phyloP scores from a whole-genome alignment of 345 rosid species.

The Corchorus olitorius region DNA sequence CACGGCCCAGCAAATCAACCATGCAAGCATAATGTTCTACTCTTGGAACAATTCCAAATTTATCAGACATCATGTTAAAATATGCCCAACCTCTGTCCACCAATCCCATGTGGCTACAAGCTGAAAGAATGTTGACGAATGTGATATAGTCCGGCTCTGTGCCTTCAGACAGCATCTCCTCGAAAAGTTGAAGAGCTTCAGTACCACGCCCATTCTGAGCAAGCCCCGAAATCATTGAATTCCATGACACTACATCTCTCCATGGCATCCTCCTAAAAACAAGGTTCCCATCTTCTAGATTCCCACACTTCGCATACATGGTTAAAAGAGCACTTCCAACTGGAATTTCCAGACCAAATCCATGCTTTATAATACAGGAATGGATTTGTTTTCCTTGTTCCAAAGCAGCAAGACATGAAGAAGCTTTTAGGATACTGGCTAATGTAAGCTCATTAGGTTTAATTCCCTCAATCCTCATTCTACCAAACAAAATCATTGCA shows the following conservation, averaged over 20 bases:
- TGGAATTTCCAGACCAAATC: slow-evolving; percentile 44
- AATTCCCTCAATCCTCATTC: slow-evolving; percentile 61
- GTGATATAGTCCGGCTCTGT: slow-evolving; percentile 61
- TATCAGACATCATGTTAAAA: slow-evolving; percentile 58
- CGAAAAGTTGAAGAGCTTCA: slow-evolving; percentile 54
- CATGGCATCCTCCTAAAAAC: slow-evolving; percentile 54
- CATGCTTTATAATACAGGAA: slow-evolving; percentile 55
- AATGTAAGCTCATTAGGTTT: slow-evolving; percentile 68
- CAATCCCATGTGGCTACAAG: slow-evolving; percentile 78
- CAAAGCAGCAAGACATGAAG: slow-evolving; percentile 51
- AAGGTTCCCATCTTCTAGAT: slow-evolving; percentile 46
- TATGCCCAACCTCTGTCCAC: slow-evolving; percentile 60
- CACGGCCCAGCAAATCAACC: slow-evolving; percentile 80
- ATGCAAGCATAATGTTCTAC: slow-evolving; percentile 83
- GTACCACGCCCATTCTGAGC: slow-evolving; percentile 49
- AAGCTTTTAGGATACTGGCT: slow-evolving; percentile 67
- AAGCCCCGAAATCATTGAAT: slow-evolving; percentile 59
- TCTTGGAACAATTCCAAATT: slow-evolving; percentile 49
- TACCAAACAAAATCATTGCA: slow-evolving; percentile 54
- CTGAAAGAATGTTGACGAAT: slow-evolving; percentile 62
- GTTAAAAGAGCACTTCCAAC: slow-evolving; percentile 55
- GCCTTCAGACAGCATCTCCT: slow-evolving; percentile 58
- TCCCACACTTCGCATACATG: slow-evolving; percentile 60
- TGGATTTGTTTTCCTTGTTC: slow-evolving; percentile 77
- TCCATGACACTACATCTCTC: slow-evolving; percentile 59